Evolutionary conservation across 2,329 filamentous ascomycete species (phyloP).

Genomic region (Cladosporium sp.): DNA sequence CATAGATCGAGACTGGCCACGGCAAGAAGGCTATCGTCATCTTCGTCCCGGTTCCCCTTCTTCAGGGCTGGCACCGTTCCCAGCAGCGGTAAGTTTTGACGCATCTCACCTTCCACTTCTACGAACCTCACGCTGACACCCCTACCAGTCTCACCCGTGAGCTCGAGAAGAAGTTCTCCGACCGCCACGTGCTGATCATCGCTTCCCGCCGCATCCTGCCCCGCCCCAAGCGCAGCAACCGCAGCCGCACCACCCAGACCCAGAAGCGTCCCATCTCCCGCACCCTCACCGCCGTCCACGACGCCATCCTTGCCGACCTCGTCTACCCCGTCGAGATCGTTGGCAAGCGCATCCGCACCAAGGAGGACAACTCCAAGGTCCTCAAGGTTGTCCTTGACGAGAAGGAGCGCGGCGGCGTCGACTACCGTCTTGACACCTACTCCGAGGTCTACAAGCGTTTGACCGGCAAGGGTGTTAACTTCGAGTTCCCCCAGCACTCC

Average conservation of each 20-base stretch:
- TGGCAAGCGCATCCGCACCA: constrained; percentile 96
- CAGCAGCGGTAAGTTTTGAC: constrained; percentile 84
- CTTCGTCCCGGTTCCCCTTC: constrained; percentile 99
- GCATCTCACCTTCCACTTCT: constrained; percentile 1
- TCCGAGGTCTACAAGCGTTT: constrained; percentile 98
- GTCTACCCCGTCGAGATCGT: constrained; percentile 99
- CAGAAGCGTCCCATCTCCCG: constrained; percentile 98
- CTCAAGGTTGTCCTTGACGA: constrained; percentile 99
- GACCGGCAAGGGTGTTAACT: constrained; percentile 92
- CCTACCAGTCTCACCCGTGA: constrained; percentile 84
- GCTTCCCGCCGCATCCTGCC: constrained; percentile 98
- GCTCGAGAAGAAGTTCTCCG: constrained; percentile 99
- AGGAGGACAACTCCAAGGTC: constrained; percentile 97
- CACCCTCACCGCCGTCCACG: constrained; percentile 97
- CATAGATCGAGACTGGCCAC: constrained; percentile 99
- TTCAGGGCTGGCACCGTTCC: constrained; percentile 97
- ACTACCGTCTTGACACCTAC: constrained; percentile 99
- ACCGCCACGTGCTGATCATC: constrained; percentile 99
- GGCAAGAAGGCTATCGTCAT: constrained; percentile 99
- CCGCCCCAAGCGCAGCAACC: constrained; percentile 96
- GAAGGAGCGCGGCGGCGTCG: constrained; percentile 99
- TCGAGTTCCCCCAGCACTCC: constrained; percentile 92
- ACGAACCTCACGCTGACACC: constrained; percentile 16
- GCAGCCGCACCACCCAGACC: constrained; percentile 90
- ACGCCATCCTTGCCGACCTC: constrained; percentile 94